Base-by-base conservation (phyloP, 148 eudicot genomes). In the Fagopyrum homotropicum region DNA sequence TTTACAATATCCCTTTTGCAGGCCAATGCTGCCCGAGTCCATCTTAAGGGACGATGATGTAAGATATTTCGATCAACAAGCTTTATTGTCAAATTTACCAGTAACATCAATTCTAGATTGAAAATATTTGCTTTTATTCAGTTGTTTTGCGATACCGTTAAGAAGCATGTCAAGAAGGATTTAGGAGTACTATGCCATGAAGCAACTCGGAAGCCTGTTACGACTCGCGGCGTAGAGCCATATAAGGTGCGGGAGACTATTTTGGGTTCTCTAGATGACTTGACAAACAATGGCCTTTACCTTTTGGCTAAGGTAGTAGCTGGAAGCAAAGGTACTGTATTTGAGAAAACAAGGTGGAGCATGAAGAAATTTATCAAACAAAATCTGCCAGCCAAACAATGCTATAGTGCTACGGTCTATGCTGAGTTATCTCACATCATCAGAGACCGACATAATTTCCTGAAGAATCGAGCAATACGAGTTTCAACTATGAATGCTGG, bases 11-110 rank as follows among this genome's bases (percentile, higher is more conserved):
- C 40, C 71, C 19, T 66, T 72, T 49, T 80, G 85, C 89, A 90
- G 93, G 88, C 80, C 75, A 57, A 10, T 86, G 16, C 29, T 83
- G 72, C 96, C 87, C 1, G 98, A 93, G 75, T 82, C 90, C 59
- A 72, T 93, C 45, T 83, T 90, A 59, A 88, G 98, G 78, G 82
- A 87, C 79, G 98, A 93, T 75, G 98, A 93, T 85, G 98, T 90
- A 77, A 92, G 97, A n/a, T 51, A 66, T 26, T 61, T 35, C 26
- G 26, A 22, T 22, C 40, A 35, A 63, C 45, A 29, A 63, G 6
- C 69, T 63, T 35, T 35, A 35, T 35, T 35, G 40, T 35, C 40
- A 35, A 35, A 35, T 35, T 35, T 35, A 35, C 2, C 40, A 35
- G 40, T 35, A 35, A 30, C 69, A 63, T 11, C 69, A 16, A 29